phyloP scores from a whole-genome alignment of 164 flowering plant genomes.

The Piper longum region DNA sequence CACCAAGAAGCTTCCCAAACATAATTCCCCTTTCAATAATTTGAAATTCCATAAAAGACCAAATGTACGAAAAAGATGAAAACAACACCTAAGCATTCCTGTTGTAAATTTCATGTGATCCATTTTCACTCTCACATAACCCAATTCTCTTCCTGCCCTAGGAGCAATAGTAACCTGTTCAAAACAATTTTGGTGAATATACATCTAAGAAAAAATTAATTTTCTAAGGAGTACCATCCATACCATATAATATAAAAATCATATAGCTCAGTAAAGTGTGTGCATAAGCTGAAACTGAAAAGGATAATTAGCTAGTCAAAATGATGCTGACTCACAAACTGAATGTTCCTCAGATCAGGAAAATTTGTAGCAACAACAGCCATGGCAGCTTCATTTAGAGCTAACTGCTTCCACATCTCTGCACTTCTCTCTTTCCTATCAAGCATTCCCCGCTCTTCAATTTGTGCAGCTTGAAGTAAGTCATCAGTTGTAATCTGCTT shows the following conservation, averaged over 20 bases:
- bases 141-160: constrained; percentile 88
- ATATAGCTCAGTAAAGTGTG: not conserved
- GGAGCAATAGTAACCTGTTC: constrained; percentile 73
- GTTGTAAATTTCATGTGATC: constrained; percentile 56
- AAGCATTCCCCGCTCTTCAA: constrained; percentile 85
- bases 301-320: not conserved
- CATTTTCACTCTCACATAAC: constrained; percentile 79
- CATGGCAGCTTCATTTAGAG: constrained; percentile 90
- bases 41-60: not conserved
- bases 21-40: not conserved
- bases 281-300: not conserved
- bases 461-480: constrained; percentile 90
- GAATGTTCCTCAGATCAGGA: constrained; percentile 70
- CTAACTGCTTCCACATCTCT: constrained; percentile 79
- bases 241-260: no score
- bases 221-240: no score
- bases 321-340: constrained; percentile 41
- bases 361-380: constrained; percentile 84
- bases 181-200: not conserved
- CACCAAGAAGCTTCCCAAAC: no score
- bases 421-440: constrained; percentile 73
- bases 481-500: constrained; percentile 90
- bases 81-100: constrained; percentile 65
- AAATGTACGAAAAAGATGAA: not conserved
- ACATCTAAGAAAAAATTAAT: no score